Conservation (phyloP, 2,329 filamentous ascomycete species). For the Hansfordia pulvinata region DNA sequence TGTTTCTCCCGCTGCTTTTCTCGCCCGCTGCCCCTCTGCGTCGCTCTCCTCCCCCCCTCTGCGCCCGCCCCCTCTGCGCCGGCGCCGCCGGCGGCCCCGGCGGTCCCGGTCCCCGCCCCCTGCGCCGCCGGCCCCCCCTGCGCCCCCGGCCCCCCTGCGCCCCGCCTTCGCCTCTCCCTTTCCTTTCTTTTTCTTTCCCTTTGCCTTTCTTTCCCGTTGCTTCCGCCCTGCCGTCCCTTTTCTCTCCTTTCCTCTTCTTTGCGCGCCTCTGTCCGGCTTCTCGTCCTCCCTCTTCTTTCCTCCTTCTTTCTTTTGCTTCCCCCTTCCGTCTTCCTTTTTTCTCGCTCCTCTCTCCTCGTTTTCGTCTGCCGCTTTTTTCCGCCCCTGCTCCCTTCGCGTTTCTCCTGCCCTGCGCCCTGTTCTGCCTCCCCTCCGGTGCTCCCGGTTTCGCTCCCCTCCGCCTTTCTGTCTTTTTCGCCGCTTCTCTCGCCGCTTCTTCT, state of each 20-base stretch:
- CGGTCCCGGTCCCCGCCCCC: too few relatives aligned
- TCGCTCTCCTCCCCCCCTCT: constrained; percentile 1
- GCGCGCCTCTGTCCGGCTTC: neutral
- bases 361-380: neutral
- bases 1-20: constrained; percentile 1
- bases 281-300: constrained; percentile 2
- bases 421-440: too few relatives aligned
- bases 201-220: constrained; percentile 1
- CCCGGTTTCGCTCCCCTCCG: too few relatives aligned
- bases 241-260: constrained; percentile 2
- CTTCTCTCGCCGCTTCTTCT: too few relatives aligned
- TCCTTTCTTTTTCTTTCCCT: constrained; percentile 4
- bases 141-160: too few relatives aligned
- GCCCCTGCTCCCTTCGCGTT: neutral
- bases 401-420: too few relatives aligned
- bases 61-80: too few relatives aligned
- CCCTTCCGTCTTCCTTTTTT: constrained; percentile 3
- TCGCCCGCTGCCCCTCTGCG: constrained; percentile 1
- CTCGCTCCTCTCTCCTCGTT: neutral
- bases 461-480: too few relatives aligned
- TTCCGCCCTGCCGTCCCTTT: constrained; percentile 2
- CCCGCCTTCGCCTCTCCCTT: neutral
- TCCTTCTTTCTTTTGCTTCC: constrained; percentile 3
- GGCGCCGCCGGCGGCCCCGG: too few relatives aligned
- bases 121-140: too few relatives aligned